Percentiles rank a stretch among this genome's conserved stretches.
Evolutionary conservation across 306 rosid species (phyloP).

Genomic region (Vicia villosa): DNA sequence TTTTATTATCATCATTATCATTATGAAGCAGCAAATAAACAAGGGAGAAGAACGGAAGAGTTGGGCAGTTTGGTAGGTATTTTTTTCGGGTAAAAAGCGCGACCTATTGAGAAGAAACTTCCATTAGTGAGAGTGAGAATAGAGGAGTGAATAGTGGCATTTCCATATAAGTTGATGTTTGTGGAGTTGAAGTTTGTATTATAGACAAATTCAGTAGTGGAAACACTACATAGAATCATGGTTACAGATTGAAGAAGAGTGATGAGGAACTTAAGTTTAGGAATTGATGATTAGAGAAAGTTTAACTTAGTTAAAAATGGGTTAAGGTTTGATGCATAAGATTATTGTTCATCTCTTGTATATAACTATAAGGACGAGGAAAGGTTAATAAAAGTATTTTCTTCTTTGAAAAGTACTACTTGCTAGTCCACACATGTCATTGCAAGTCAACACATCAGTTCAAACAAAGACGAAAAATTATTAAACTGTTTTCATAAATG

Average conservation of each 20-base stretch:
- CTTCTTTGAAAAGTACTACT: conserved; percentile 16
- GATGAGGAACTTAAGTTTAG: conserved; percentile 26
- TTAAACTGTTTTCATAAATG: too few species aligned
- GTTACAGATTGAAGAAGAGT: conserved; percentile 14
- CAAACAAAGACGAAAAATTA: too few species aligned
- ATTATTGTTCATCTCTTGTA: too few species aligned
- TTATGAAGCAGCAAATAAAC: conserved; percentile 68
- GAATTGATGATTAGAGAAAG: conserved; percentile 28
- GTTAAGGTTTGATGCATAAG: too few species aligned
- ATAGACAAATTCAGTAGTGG: conserved; percentile 57
- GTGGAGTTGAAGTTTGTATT: conserved; percentile 60
- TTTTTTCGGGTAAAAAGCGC: conserved; percentile 53
- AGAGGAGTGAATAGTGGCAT: conserved; percentile 43
- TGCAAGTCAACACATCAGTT: too few species aligned
- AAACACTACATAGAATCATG: conserved; percentile 24
- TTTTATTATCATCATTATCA: too few species aligned
- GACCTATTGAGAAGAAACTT: conserved; percentile 51
- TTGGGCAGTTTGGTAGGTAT: conserved; percentile 42
- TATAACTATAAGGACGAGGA: background rate
- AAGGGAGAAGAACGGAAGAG: conserved; percentile 43
- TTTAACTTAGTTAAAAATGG: background rate
- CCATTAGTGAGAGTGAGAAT: conserved; percentile 56
- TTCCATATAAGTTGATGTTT: conserved; percentile 43
- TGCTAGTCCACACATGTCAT: background rate
- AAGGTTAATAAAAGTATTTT: background rate